Evolutionary conservation across 148 eudicot species (phyloP).

Genomic region (Arbutus unedo): DNA sequence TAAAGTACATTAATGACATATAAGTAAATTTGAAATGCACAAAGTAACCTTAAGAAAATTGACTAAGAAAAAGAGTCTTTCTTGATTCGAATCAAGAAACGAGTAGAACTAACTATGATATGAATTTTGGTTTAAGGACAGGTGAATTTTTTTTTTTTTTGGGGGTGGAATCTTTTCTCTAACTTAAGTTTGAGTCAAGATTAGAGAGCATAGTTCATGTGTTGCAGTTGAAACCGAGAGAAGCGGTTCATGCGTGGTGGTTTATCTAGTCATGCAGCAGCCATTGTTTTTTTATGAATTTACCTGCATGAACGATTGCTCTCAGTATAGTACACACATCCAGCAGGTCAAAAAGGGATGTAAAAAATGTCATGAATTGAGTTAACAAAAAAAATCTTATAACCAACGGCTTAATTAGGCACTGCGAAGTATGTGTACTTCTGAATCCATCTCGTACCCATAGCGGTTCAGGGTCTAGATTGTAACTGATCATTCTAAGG

Average conservation of each 20-base stretch:
- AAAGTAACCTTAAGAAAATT: background rate
- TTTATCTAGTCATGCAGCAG: background rate
- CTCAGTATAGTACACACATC: background rate
- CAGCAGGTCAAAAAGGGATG: background rate
- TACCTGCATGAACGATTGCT: background rate
- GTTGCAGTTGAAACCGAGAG: background rate
- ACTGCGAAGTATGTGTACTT: background rate
- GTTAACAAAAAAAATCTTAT: background rate
- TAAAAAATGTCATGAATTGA: background rate
- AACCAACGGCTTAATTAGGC: background rate
- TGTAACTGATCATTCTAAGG: background rate
- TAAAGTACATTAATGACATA: background rate
- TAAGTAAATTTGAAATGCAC: background rate
- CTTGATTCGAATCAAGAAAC: too few relatives aligned
- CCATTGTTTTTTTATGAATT: background rate
- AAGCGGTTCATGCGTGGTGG: background rate
- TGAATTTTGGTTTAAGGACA: background rate
- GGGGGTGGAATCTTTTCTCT: background rate
- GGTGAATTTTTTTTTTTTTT: background rate
- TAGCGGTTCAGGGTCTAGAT: background rate
- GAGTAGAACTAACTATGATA: background rate
- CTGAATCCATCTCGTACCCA: background rate
- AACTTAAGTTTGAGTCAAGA: background rate
- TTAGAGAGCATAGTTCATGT: background rate
- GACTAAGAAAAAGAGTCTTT: background rate